phyloP scores from a whole-genome alignment of 169 alveolate genomes.

The Amoebophrya sp. region DNA sequence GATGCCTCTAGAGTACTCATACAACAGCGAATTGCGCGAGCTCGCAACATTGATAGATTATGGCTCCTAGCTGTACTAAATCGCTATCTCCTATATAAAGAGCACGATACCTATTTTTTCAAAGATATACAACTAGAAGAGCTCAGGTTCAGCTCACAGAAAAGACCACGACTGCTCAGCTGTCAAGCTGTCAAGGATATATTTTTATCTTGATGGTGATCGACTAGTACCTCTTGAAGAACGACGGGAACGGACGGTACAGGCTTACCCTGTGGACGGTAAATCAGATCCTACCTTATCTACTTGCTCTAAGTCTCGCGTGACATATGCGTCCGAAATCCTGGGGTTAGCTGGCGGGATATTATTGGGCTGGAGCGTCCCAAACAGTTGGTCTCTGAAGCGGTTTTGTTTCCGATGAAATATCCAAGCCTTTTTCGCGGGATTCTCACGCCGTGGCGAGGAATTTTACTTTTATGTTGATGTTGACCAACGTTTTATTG shows the following conservation, averaged over 20 bases:
- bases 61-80: no score
- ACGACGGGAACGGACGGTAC: not conserved
- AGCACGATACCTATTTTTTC: no score
- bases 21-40: not conserved
- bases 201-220: not conserved
- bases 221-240: not conserved
- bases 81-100: no score
- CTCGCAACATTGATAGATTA: not conserved
- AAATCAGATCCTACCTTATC: not conserved
- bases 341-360: conserved; percentile 62
- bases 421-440: conserved; percentile 80
- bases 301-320: not conserved
- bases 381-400: conserved; percentile 73
- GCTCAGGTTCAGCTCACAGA: not conserved
- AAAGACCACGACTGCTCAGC: not conserved
- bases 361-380: conserved; percentile 74
- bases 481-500: no score
- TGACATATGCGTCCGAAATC: not conserved
- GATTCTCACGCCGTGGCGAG: conserved; percentile 79
- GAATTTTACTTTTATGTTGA: conserved; percentile 76
- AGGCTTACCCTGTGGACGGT: not conserved
- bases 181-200: not conserved
- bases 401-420: conserved; percentile 75
- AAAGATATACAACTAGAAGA: not conserved
- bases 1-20: not conserved